Evolutionary conservation across 306 rosid genomes (phyloP).

Genomic region (Acacia acuminata): DNA sequence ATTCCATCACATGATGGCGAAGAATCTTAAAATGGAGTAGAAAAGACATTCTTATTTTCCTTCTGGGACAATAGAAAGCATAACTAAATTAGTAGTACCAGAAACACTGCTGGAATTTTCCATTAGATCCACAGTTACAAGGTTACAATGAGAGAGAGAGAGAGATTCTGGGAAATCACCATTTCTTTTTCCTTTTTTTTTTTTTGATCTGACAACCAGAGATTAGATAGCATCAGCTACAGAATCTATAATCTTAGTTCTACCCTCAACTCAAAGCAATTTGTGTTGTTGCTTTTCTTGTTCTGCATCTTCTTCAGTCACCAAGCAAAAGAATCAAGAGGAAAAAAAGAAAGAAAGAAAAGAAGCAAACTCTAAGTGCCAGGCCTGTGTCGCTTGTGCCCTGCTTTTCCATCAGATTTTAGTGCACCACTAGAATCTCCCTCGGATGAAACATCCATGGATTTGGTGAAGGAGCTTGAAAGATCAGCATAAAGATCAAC

Average conservation of each 20-base stretch:
- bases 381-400: slow-evolving; percentile 76
- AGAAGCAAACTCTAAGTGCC: slow-evolving; percentile 25
- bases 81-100: slow-evolving; percentile 27
- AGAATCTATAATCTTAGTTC: slow-evolving; percentile 48
- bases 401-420: slow-evolving; percentile 75
- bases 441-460: slow-evolving; percentile 88
- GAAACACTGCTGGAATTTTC: slow-evolving; percentile 38
- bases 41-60: slow-evolving; percentile 16
- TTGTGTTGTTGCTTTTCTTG: background rate
- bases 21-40: background rate
- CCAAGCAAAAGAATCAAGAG: slow-evolving; percentile 35
- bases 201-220: slow-evolving; percentile 37
- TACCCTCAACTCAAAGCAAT: slow-evolving; percentile 15
- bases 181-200: slow-evolving; percentile 7
- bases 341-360: background rate
- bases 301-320: slow-evolving; percentile 16
- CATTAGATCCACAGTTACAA: slow-evolving; percentile 70
- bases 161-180: slow-evolving; percentile 51
- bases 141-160: slow-evolving; percentile 41
- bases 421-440: slow-evolving; percentile 92
- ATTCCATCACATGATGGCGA: slow-evolving; percentile 12
- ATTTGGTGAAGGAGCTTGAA: slow-evolving; percentile 79
- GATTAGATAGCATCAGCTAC: slow-evolving; percentile 1
- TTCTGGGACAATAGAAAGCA: slow-evolving; percentile 15
- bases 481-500: slow-evolving; percentile 97